phyloP scores from a whole-genome alignment of 1,139 yeast genomes.

The Debaryomycetaceae sp. region DNA sequence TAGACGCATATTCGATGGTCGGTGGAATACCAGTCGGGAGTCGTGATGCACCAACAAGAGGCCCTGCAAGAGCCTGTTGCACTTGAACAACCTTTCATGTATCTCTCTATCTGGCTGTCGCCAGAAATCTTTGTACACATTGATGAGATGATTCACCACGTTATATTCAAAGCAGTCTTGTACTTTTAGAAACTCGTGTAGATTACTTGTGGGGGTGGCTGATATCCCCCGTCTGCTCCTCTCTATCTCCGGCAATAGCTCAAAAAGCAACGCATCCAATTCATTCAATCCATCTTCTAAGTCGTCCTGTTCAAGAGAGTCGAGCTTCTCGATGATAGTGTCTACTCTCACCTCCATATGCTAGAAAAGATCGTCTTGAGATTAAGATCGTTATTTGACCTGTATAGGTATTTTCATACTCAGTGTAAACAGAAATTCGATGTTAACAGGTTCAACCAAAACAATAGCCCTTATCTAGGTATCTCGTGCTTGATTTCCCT shows the following conservation, averaged over 20 bases:
- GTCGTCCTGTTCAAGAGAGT: constrained; percentile 9
- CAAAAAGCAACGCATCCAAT: constrained; percentile 16
- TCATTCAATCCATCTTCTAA: constrained; percentile 11
- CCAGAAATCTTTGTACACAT: constrained; percentile 18
- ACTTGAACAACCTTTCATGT: constrained; percentile 14
- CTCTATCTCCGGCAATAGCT: constrained; percentile 22
- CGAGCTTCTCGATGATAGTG: constrained; percentile 15
- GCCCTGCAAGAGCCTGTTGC: constrained; percentile 57
- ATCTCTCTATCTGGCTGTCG: constrained; percentile 7
- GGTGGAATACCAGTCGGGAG: constrained; percentile 47
- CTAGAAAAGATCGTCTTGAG: not conserved
- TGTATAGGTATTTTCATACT: not conserved
- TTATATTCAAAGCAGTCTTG: constrained; percentile 55
- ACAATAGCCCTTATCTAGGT: not conserved
- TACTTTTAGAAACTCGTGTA: constrained; percentile 40
- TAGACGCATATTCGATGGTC: constrained; percentile 27
- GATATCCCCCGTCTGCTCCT: constrained; percentile 13
- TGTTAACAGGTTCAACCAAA: not conserved
- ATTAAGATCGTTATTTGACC: not conserved
- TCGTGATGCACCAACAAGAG: constrained; percentile 57
- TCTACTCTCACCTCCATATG: constrained; percentile 14
- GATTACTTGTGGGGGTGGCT: constrained; percentile 9
- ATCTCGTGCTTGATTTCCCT: not conserved
- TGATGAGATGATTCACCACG: constrained; percentile 35
- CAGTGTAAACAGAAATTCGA: not conserved